Percentiles rank a stretch among this genome's conserved stretches.
Conservation (phyloP, 805 yeast genomes). For the Vanderwaltozyma tropicalis region DNA sequence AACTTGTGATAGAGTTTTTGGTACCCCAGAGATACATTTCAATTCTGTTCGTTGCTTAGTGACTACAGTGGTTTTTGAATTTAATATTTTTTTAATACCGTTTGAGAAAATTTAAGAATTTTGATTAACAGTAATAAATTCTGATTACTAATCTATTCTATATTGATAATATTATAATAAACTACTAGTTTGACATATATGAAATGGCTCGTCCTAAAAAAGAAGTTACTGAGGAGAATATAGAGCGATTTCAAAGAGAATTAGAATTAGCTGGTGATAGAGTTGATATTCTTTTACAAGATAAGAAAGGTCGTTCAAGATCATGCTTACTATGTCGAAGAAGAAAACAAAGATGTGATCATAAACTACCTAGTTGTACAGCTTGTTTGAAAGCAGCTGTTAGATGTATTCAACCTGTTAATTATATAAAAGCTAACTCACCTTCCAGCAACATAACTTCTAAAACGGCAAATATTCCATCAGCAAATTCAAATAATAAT, state of each 20-base stretch:
- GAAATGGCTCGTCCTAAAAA: conserved; percentile 32
- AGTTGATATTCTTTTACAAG: conserved; percentile 24
- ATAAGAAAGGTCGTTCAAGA: conserved; percentile 47
- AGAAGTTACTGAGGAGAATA: conserved; percentile 26
- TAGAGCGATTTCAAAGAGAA: conserved; percentile 27
- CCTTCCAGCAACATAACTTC: not conserved
- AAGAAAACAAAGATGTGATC: conserved; percentile 57
- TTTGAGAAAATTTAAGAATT: too few relatives aligned
- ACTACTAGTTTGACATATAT: too few relatives aligned
- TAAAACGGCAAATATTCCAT: not conserved
- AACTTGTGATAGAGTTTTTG: too few relatives aligned
- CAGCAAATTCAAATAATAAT: not conserved
- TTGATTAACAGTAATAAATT: too few relatives aligned
- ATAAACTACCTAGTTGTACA: conserved; percentile 52
- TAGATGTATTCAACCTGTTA: conserved; percentile 53
- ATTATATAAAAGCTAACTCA: conserved; percentile 31
- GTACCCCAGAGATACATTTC: too few relatives aligned
- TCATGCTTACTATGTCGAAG: conserved; percentile 48
- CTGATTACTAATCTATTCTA: too few relatives aligned
- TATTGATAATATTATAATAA: too few relatives aligned
- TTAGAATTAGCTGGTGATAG: conserved; percentile 27
- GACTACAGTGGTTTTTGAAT: too few relatives aligned
- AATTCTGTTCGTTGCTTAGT: too few relatives aligned
- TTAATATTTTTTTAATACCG: too few relatives aligned
- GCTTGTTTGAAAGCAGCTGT: conserved; percentile 56